These are phyloP conservation scores for Stagonosporopsis tanaceti DNA, from an alignment of 2,329 filamentous ascomycete species.

Conservation along the genomic window DNA sequence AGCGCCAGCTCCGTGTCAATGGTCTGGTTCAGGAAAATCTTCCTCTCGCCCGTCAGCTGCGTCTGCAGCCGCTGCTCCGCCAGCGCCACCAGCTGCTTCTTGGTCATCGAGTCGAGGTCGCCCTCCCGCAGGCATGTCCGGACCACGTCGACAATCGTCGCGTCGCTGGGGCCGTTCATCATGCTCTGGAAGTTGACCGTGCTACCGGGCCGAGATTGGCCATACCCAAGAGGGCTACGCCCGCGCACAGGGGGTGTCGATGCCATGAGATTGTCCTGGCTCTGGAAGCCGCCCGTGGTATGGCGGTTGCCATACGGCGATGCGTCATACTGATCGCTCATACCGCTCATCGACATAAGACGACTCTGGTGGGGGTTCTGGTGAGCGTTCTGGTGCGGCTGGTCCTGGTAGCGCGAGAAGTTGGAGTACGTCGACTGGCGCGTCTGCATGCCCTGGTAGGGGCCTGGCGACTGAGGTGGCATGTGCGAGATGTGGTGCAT, in stretches of 20 bases:
- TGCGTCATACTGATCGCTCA: constrained; percentile 53
- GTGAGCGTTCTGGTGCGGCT: constrained; percentile 65
- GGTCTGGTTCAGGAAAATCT: constrained; percentile 87
- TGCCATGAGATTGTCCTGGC: constrained; percentile 52
- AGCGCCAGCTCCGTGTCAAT: constrained; percentile 94
- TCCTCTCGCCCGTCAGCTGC: constrained; percentile 83
- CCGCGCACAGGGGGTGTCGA: constrained; percentile 49
- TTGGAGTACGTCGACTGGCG: constrained; percentile 77
- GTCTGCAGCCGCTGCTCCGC: constrained; percentile 94
- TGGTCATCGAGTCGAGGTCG: constrained; percentile 95
- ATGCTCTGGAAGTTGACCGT: constrained; percentile 67
- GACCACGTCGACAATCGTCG: constrained; percentile 82
- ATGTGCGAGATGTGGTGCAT: constrained; percentile 78
- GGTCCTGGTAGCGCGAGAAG: constrained; percentile 69
- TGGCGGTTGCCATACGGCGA: constrained; percentile 51
- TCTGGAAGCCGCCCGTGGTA: constrained; percentile 54
- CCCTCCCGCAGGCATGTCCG: constrained; percentile 84
- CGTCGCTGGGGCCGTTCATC: constrained; percentile 75
- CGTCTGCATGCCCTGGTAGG: constrained; percentile 69
- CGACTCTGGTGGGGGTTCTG: constrained; percentile 61
- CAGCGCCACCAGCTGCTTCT: constrained; percentile 87
- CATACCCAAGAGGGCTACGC: constrained; percentile 60
- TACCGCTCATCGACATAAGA: constrained; percentile 68
- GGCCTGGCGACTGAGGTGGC: constrained; percentile 78
- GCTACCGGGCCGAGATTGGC: constrained; percentile 60